Evolutionary conservation across 495 filamentous ascomycete species (phyloP).

Genomic region (Penicillium mononematosum): DNA sequence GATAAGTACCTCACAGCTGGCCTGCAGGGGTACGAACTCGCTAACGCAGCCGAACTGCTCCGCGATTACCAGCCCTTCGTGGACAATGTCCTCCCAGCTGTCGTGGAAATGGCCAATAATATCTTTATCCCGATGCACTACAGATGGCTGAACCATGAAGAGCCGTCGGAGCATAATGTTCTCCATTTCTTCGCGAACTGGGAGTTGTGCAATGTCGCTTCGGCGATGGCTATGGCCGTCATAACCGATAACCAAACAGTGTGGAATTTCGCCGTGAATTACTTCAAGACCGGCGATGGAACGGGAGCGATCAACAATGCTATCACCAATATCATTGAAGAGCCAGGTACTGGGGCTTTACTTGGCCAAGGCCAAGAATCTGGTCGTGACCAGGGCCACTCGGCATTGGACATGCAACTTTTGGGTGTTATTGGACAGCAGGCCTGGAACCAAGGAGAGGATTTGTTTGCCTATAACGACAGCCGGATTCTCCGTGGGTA

Average conservation of each 20-base stretch:
- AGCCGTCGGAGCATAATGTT: background rate
- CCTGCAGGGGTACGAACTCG: conserved; percentile 1
- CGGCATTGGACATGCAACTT: conserved; percentile 1
- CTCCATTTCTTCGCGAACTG: conserved; percentile 32
- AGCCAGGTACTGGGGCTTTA: conserved; percentile 12
- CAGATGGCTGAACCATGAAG: background rate
- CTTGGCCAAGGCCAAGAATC: conserved; percentile 36
- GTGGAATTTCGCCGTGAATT: conserved; percentile 27
- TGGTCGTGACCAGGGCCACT: conserved; percentile 39
- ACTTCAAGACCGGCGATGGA: conserved; percentile 34
- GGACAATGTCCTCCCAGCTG: background rate
- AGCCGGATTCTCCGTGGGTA: conserved; percentile 5
- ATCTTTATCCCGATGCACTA: background rate
- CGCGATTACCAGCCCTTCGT: background rate
- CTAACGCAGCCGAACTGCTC: conserved; percentile 3
- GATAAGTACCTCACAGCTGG: conserved; percentile 5
- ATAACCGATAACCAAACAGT: conserved; percentile 37
- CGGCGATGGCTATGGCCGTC: conserved; percentile 33
- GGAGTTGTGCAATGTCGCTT: conserved; percentile 41
- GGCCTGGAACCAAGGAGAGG: conserved; percentile 4
- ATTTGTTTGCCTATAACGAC: conserved; percentile 1
- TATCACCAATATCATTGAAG: conserved; percentile 25
- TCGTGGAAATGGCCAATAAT: background rate
- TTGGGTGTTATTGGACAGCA: conserved; percentile 4
- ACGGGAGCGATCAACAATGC: conserved; percentile 33